These are phyloP conservation scores for Colletotrichum destructivum DNA, from an alignment of 2,329 filamentous ascomycete species.

Conservation along the genomic window DNA sequence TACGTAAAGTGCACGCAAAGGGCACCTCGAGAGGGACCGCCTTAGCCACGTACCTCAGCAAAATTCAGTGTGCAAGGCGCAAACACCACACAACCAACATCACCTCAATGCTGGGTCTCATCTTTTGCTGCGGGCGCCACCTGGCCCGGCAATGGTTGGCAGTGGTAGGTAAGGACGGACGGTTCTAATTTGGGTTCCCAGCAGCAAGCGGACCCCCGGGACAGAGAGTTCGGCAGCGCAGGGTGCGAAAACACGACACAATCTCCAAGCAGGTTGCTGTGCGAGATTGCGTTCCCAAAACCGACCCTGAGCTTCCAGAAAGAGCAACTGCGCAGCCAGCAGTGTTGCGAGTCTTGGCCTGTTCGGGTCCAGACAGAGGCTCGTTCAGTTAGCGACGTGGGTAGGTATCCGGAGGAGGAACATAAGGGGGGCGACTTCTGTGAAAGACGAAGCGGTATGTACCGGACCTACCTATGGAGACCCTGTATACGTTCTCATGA, in stretches of 20 bases:
- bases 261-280: not conserved
- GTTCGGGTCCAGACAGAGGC: too few relatives aligned
- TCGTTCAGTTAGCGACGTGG: too few relatives aligned
- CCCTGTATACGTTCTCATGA: too few relatives aligned
- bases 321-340: too few relatives aligned
- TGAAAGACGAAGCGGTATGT: too few relatives aligned
- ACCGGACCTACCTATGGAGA: too few relatives aligned
- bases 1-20: not conserved
- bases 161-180: not conserved
- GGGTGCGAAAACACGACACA: conserved; percentile 1
- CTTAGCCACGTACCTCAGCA: not conserved
- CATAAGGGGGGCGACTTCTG: too few relatives aligned
- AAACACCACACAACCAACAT: conserved; percentile 15
- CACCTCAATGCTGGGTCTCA: not conserved
- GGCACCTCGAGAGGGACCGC: not conserved
- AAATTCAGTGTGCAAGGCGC: not conserved
- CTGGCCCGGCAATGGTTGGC: conserved; percentile 15
- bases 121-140: conserved; percentile 7
- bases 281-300: not conserved
- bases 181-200: conserved; percentile 23
- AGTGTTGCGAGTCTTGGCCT: too few relatives aligned
- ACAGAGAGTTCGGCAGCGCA: not conserved
- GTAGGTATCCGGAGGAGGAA: too few relatives aligned
- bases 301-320: too few relatives aligned
- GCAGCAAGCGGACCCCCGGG: not conserved